Conservation (phyloP, 495 filamentous ascomycete species). For the Pyrenula massariospora region DNA sequence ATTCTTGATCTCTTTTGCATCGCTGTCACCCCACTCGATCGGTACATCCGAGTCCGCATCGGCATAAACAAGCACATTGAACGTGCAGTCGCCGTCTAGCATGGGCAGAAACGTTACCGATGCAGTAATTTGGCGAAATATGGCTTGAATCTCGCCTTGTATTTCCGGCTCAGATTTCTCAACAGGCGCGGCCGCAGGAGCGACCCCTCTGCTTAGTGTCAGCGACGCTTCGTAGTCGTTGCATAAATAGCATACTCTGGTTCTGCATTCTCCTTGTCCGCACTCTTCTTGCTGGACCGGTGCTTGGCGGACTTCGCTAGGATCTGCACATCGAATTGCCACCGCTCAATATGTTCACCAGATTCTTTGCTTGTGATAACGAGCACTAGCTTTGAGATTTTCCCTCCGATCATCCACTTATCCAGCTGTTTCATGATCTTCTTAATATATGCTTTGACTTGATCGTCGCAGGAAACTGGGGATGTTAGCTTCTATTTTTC, state of each 20-base stretch:
- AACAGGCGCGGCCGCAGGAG: slow-evolving; percentile 20
- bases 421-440: slow-evolving; percentile 96
- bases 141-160: slow-evolving; percentile 84
- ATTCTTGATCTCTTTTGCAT: slow-evolving; percentile 93
- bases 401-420: slow-evolving; percentile 91
- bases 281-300: slow-evolving; percentile 32
- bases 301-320: slow-evolving; percentile 46
- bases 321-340: slow-evolving; percentile 95
- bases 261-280: slow-evolving; percentile 51
- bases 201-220: slow-evolving; percentile 14
- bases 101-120: slow-evolving; percentile 95
- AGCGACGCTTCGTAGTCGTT: slow-evolving; percentile 1
- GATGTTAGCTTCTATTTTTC: slow-evolving; percentile 2
- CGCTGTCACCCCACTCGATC: slow-evolving; percentile 96
- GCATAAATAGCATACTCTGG: slow-evolving; percentile 32
- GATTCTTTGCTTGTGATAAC: slow-evolving; percentile 95
- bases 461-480: slow-evolving; percentile 81
- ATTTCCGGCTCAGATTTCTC: slow-evolving; percentile 91
- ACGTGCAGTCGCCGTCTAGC: slow-evolving; percentile 86
- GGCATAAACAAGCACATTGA: slow-evolving; percentile 96
- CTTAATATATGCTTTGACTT: slow-evolving; percentile 97
- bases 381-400: slow-evolving; percentile 92
- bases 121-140: slow-evolving; percentile 96
- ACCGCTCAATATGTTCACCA: slow-evolving; percentile 88
- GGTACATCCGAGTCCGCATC: slow-evolving; percentile 95